Percentiles rank a stretch among this genome's conserved stretches.
Conservation (phyloP, 352 stramenopile species). For the Phytophthora citricola region DNA sequence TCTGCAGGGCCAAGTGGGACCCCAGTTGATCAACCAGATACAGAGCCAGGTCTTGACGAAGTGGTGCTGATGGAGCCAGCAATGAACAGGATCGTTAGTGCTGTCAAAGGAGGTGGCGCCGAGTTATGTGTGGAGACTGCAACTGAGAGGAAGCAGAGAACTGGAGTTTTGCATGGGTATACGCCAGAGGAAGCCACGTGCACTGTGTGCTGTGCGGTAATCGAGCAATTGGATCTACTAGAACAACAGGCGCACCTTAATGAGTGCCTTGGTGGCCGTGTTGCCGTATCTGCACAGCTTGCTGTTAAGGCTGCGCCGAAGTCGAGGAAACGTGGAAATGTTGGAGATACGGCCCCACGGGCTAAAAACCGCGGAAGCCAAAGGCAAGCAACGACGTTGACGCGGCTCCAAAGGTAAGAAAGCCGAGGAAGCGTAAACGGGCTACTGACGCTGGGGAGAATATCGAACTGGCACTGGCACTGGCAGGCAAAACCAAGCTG, state of each 20-base stretch:
- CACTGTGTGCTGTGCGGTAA: constrained; percentile 28
- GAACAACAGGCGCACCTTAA: constrained; percentile 43
- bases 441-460: constrained; percentile 11
- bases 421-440: constrained; percentile 39
- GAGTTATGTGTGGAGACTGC: neutral
- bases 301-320: constrained; percentile 8
- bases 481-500: constrained; percentile 45
- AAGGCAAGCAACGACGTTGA: constrained; percentile 11
- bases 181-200: constrained; percentile 30
- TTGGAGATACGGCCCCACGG: constrained; percentile 8
- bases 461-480: constrained; percentile 47
- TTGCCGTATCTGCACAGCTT: neutral
- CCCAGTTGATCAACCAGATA: constrained; percentile 26
- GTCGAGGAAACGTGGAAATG: constrained; percentile 30
- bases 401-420: constrained; percentile 32
- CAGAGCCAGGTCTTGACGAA: constrained; percentile 19
- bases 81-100: constrained; percentile 1
- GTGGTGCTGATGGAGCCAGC: neutral
- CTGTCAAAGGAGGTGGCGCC: neutral
- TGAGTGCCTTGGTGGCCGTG: constrained; percentile 43
- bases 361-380: constrained; percentile 28
- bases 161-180: constrained; percentile 9
- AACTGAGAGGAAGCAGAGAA: neutral
- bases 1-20: neutral
- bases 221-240: constrained; percentile 47